phyloP scores from a whole-genome alignment of 176 grass and related monocot genomes.

The Juncus inflexus region DNA sequence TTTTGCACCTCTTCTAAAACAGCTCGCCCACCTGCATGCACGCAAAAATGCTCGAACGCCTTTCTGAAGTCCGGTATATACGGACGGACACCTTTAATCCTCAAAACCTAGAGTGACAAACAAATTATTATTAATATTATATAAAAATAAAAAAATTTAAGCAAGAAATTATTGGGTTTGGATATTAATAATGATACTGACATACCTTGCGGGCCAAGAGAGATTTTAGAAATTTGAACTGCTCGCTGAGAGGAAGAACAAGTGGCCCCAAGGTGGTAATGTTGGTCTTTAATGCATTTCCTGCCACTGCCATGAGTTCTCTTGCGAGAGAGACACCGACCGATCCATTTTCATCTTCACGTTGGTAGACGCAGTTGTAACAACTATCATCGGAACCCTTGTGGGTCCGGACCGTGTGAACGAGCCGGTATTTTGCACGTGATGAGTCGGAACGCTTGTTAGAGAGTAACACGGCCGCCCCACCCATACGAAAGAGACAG shows the following conservation, averaged over 20 bases:
- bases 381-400: constrained; percentile 56
- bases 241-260: constrained; percentile 59
- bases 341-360: constrained; percentile 40
- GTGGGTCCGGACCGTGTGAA: constrained; percentile 67
- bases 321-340: constrained; percentile 58
- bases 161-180: background rate
- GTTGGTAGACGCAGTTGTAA: constrained; percentile 73
- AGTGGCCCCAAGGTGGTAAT: constrained; percentile 71
- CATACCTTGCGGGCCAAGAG: constrained; percentile 32
- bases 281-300: constrained; percentile 75
- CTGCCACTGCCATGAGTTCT: constrained; percentile 77
- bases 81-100: constrained; percentile 1
- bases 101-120: constrained; percentile 19
- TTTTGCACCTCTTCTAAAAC: constrained; percentile 71
- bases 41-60: constrained; percentile 85
- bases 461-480: constrained; percentile 52
- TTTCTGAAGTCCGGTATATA: constrained; percentile 75
- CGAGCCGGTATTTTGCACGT: constrained; percentile 55
- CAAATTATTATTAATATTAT: background rate
- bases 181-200: background rate
- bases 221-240: constrained; percentile 54
- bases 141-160: constrained; percentile 12
- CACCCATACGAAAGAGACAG: constrained; percentile 82
- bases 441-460: constrained; percentile 41
- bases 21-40: constrained; percentile 69